Evolutionary conservation across 768 basidiomycete genomes (phyloP), one percentile per base, ranked within the genome.

Genomic region (Asterophora parasitica): DNA sequence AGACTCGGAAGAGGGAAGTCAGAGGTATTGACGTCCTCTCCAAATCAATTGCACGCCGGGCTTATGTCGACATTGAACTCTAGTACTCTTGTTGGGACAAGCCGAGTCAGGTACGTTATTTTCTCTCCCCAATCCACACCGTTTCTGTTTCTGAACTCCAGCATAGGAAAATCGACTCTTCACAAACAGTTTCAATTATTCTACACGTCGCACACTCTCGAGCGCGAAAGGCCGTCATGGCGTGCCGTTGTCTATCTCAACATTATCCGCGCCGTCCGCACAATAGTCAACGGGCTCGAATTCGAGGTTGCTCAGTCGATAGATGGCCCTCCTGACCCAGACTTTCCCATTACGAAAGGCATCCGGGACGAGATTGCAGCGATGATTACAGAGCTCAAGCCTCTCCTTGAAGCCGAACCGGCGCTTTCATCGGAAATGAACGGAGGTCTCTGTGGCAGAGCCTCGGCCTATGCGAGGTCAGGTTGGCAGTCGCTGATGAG

Each of bases 141-240:
- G 11, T 5, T 10, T 40, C 4, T 12, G 16, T 32, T n/a, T 26
- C 30, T 40, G 17, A 44, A 17, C 17, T 26, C 15, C 26, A 13
- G 41, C 17, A n/a, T 26, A 56, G 55, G 55, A 27, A 56, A 56
- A 30, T 56, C 55, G 26, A 56, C 55, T 27, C 35, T 56, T 33
- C 52, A 56, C 26, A 56, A 56, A 34, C 55, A 56, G 26, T 56
- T 56, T 17, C 55, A 56, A 34, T 28, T 56, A 11, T 53, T 53
- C 13, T 56, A 56, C 26, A 46, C 49, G 26, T 56, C 55, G 17
- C 51, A 56, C 8, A 48, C 49, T 13, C 51, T 56, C 9, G 55
- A 56, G 49, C 52, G 49, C 16, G 55, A 56, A 49, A 35, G 47
- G 30, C 49, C 52, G 7, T 51, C 52, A 37, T 56, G 55, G 55